Conservation (phyloP, 768 basidiomycete species). For the Kwoniella mangroviensis region DNA sequence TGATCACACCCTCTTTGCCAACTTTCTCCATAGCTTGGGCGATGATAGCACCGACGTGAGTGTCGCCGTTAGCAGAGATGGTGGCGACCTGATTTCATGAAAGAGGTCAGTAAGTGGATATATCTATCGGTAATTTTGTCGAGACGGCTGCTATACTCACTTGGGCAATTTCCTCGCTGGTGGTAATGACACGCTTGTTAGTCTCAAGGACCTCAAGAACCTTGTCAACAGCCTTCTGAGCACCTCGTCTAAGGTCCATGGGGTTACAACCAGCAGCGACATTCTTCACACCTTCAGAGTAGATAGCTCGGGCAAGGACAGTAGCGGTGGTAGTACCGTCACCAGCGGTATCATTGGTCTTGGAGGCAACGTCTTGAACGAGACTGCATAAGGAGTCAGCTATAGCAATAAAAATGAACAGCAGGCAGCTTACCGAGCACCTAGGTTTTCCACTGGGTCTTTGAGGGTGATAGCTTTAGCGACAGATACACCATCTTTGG, state of each 20-base stretch:
- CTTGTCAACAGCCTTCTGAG: slow-evolving; percentile 93
- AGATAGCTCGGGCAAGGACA: slow-evolving; percentile 94
- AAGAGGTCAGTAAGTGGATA: no score
- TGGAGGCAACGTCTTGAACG: slow-evolving; percentile 91
- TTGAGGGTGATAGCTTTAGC: slow-evolving; percentile 92
- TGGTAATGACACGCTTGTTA: slow-evolving; percentile 92
- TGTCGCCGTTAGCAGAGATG: slow-evolving; percentile 79
- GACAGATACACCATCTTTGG: slow-evolving; percentile 98
- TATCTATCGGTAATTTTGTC: no score
- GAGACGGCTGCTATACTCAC: slow-evolving; percentile 42
- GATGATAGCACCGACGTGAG: slow-evolving; percentile 89
- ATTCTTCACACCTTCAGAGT: slow-evolving; percentile 98
- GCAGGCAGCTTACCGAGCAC: slow-evolving; percentile 74
- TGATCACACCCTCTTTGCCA: slow-evolving; percentile 99
- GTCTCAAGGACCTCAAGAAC: slow-evolving; percentile 87
- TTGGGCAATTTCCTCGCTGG: slow-evolving; percentile 95
- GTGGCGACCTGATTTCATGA: no score
- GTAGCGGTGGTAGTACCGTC: slow-evolving; percentile 99
- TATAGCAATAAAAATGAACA: slow-evolving; percentile 4
- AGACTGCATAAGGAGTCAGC: slow-evolving; percentile 63
- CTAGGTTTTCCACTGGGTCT: slow-evolving; percentile 99
- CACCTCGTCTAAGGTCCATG: slow-evolving; percentile 98
- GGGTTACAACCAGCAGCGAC: slow-evolving; percentile 99
- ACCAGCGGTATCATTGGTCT: slow-evolving; percentile 95
- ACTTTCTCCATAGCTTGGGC: slow-evolving; percentile 99